Conservation (phyloP, 1,284 basidiomycete genomes). For the Ustilago bromivora region DNA sequence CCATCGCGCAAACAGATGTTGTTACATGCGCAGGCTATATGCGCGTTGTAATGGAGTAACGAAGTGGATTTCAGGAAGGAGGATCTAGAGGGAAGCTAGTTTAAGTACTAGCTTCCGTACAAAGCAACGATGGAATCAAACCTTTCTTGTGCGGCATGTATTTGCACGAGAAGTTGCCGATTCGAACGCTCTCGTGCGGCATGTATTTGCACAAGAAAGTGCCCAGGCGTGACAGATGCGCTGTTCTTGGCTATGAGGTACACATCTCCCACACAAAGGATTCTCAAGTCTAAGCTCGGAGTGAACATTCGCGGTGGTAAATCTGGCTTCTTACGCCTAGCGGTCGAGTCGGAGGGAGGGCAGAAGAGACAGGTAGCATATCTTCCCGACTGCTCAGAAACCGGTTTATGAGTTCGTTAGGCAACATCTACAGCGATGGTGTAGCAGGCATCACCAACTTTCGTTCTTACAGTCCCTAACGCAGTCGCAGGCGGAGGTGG, state of each 20-base stretch:
- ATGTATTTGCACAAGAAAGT: too few relatives aligned
- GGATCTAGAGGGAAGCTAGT: too few relatives aligned
- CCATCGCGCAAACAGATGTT: constrained; percentile 35
- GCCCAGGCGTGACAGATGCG: too few relatives aligned
- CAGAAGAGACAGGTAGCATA: constrained; percentile 30
- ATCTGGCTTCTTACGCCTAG: constrained; percentile 33
- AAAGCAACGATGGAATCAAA: too few relatives aligned
- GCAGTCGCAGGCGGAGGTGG: neutral
- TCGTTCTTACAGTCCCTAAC: too few relatives aligned
- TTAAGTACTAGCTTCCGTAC: too few relatives aligned
- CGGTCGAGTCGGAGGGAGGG: constrained; percentile 12
- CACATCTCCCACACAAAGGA: constrained; percentile 23
- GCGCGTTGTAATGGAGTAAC: too few relatives aligned
- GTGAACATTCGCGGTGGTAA: constrained; percentile 48
- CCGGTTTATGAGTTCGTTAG: constrained; percentile 45
- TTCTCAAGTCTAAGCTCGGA: constrained; percentile 46
- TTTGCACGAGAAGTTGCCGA: too few relatives aligned
- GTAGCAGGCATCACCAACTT: constrained; percentile 30
- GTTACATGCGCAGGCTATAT: neutral
- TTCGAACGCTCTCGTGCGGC: too few relatives aligned
- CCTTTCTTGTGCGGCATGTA: too few relatives aligned
- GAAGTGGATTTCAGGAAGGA: too few relatives aligned
- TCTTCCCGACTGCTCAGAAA: constrained; percentile 43
- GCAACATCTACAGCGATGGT: constrained; percentile 38
- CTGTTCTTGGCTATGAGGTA: constrained; percentile 33